Conservation (phyloP, 2,329 filamentous ascomycete genomes). For the Ceratocystis diversiconidia region DNA sequence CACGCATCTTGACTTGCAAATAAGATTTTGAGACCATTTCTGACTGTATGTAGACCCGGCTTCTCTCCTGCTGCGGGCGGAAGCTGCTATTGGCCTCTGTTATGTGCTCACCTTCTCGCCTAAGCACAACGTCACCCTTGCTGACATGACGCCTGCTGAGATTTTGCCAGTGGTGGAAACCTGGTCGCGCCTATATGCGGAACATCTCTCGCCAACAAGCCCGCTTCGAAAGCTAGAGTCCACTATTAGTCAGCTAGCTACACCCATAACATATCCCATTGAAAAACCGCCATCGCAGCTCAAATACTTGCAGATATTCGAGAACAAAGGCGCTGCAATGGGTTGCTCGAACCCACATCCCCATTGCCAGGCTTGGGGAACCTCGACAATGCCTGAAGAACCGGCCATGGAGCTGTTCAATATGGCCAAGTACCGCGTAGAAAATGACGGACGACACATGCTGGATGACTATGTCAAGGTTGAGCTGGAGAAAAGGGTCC, state of each 20-base stretch:
- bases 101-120: conserved; percentile 93
- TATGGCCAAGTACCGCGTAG: conserved; percentile 60
- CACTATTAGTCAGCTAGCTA: conserved; percentile 27
- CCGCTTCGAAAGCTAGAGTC: conserved; percentile 38
- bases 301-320: conserved; percentile 97
- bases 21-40: not conserved
- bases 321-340: conserved; percentile 97
- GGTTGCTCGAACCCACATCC: conserved; percentile 97
- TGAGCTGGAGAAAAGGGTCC: conserved; percentile 63
- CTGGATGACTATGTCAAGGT: conserved; percentile 76
- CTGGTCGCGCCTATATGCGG: conserved; percentile 82
- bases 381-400: conserved; percentile 80
- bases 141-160: conserved; percentile 64
- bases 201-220: conserved; percentile 60
- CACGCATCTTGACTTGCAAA: not conserved
- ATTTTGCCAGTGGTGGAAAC: conserved; percentile 75
- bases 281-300: conserved; percentile 21
- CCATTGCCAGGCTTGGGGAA: conserved; percentile 93
- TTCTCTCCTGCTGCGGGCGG: conserved; percentile 62
- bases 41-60: conserved; percentile 43
- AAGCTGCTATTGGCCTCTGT: conserved; percentile 85
- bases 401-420: conserved; percentile 65
- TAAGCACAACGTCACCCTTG: conserved; percentile 79
- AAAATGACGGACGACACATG: conserved; percentile 61
- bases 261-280: conserved; percentile 29